Conservation (phyloP, 1,284 basidiomycete genomes). For the Ustilago trichophora region DNA sequence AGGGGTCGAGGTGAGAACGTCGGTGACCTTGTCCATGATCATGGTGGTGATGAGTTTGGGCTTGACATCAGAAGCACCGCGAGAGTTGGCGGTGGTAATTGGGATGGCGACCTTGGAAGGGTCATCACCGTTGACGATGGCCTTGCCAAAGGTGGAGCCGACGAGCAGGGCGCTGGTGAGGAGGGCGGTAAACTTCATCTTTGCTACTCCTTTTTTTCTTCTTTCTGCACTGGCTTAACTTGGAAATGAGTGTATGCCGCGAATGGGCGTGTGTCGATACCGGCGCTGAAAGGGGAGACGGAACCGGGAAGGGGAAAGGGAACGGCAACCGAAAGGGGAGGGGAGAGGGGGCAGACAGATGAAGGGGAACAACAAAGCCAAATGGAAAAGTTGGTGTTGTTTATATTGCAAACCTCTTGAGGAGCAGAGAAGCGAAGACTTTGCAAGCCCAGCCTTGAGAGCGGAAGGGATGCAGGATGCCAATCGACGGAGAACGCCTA, state of each 20-base stretch:
- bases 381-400: background rate
- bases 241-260: slow-evolving; percentile 1
- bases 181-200: slow-evolving; percentile 31
- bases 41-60: slow-evolving; percentile 21
- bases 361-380: background rate
- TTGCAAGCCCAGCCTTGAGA: background rate
- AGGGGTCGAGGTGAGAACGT: slow-evolving; percentile 9
- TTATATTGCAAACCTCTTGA: slow-evolving; percentile 4
- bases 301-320: background rate
- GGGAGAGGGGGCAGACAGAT: background rate
- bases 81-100: slow-evolving; percentile 38
- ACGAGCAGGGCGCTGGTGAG: slow-evolving; percentile 14
- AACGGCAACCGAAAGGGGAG: background rate
- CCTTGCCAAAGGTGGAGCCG: slow-evolving; percentile 11
- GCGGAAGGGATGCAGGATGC: background rate
- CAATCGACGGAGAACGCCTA: background rate
- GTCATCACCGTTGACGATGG: slow-evolving; percentile 5
- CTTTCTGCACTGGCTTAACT: too few relatives aligned
- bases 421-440: background rate
- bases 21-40: slow-evolving; percentile 14
- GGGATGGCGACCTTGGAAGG: slow-evolving; percentile 6
- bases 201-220: too few relatives aligned
- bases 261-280: slow-evolving; percentile 1
- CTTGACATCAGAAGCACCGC: slow-evolving; percentile 21
- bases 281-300: background rate